A percentile compares a stretch with the other conserved stretches of the same genome.
These are phyloP conservation scores for Drechslerella coelobrocha DNA, from an alignment of 2,329 filamentous ascomycete species.

Conservation along the genomic window DNA sequence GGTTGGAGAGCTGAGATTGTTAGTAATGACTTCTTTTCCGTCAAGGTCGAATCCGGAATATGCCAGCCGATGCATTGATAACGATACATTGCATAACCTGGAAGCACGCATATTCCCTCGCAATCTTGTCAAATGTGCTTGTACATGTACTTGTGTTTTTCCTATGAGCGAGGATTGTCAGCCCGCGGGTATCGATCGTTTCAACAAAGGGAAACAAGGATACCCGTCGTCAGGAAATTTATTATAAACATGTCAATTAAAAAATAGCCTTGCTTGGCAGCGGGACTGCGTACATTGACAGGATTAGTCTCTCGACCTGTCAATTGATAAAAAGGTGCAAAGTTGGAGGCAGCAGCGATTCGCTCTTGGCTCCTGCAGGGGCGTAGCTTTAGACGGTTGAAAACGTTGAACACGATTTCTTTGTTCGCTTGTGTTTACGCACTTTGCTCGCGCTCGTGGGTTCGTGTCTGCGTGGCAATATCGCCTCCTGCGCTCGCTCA, in stretches of 20 bases:
- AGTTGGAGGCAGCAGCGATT: no score
- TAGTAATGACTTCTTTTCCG: no score
- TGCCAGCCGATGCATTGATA: no score
- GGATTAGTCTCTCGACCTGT: background rate
- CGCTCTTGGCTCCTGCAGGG: no score
- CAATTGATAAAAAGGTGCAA: no score
- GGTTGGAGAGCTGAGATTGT: background rate
- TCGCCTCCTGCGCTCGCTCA: slow-evolving; percentile 25
- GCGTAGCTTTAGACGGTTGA: no score
- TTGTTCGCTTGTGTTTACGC: no score
- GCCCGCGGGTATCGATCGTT: background rate
- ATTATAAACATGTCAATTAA: background rate
- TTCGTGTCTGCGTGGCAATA: background rate
- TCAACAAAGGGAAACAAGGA: background rate
- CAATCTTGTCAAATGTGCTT: no score
- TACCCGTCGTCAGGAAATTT: background rate
- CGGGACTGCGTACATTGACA: background rate
- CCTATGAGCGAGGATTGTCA: background rate
- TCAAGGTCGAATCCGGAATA: no score
- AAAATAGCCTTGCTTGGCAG: background rate
- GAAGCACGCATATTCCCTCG: no score
- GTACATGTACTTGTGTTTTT: background rate
- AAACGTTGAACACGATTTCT: no score
- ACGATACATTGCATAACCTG: background rate
- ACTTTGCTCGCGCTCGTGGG: background rate